phyloP scores from a whole-genome alignment of 192 early-diverging fungal genomes.

The Backusella westeae region DNA sequence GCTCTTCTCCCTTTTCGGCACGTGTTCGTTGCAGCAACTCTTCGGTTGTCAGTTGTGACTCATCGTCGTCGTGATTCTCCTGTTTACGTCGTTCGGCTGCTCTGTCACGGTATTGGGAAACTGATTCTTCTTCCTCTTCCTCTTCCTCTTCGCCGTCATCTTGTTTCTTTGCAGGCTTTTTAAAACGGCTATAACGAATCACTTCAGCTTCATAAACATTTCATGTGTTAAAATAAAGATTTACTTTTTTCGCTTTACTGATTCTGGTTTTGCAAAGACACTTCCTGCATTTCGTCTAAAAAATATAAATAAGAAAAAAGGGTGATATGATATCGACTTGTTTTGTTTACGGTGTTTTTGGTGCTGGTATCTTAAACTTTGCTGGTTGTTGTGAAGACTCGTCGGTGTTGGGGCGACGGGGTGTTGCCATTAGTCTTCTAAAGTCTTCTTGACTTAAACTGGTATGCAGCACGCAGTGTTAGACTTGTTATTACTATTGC shows the following conservation, averaged over 20 bases:
- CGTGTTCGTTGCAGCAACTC: conserved; percentile 50
- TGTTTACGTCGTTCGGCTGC: conserved; percentile 82
- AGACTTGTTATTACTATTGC: not conserved
- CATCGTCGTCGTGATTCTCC: conserved; percentile 51
- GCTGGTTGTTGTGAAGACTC: conserved; percentile 30
- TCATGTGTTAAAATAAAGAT: conserved; percentile 8
- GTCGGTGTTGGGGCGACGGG: conserved; percentile 42
- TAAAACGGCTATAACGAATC: not conserved
- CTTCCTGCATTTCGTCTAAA: conserved; percentile 35
- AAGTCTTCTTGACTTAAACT: conserved; percentile 80
- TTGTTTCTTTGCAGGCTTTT: conserved; percentile 26
- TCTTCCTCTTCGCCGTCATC: conserved; percentile 4
- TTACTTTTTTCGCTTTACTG: conserved; percentile 44
- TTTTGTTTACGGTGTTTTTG: conserved; percentile 36
- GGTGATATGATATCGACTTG: not conserved
- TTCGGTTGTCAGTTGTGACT: conserved; percentile 67
- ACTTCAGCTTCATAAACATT: not conserved
- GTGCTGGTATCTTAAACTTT: conserved; percentile 25
- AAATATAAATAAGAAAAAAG: not conserved
- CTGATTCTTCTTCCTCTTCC: conserved; percentile 1
- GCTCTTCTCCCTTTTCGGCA: conserved; percentile 36
- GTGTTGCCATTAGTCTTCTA: conserved; percentile 71
- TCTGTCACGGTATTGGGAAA: conserved; percentile 78
- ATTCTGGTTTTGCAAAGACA: conserved; percentile 46
- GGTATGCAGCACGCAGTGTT: not conserved